Percentiles rank a stretch among this genome's conserved stretches.
These are phyloP conservation scores for Azolla pinnata DNA, from an alignment of 75 land plant species.

Conservation along the genomic window DNA sequence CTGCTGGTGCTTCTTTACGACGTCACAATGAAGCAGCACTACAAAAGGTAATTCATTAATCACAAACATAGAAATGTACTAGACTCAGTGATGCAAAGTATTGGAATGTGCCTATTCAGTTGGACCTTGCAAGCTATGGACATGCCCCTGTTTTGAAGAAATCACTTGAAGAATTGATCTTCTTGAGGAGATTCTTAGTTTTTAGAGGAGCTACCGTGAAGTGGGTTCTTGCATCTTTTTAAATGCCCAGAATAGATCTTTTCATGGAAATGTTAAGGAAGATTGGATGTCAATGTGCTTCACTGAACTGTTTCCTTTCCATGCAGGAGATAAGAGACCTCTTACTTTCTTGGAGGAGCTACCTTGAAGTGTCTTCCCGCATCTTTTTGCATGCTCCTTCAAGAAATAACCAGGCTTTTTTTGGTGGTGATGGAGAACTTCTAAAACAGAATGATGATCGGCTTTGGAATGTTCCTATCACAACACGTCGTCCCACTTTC, in stretches of 20 bases:
- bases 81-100: too few species aligned
- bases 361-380: conserved; percentile 51
- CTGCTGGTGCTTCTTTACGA: conserved; percentile 92
- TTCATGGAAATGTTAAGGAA: too few species aligned
- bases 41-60: conserved; percentile 81
- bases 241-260: too few species aligned
- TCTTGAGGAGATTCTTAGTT: too few species aligned
- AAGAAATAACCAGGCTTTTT: conserved; percentile 54
- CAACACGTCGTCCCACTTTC: conserved; percentile 74
- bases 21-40: conserved; percentile 89
- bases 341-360: conserved; percentile 61
- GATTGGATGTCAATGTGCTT: neutral
- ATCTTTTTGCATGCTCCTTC: conserved; percentile 77
- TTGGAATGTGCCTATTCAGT: too few species aligned
- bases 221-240: too few species aligned
- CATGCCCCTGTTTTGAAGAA: too few species aligned
- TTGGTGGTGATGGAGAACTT: conserved; percentile 57
- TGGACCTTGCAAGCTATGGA: too few species aligned
- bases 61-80: too few species aligned
- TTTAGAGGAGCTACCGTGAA: too few species aligned
- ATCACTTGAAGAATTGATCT: too few species aligned
- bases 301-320: neutral
- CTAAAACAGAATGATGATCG: conserved; percentile 30
- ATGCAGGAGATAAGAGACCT: conserved; percentile 71
- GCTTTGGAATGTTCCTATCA: conserved; percentile 58